Base-by-base conservation (phyloP, 352 stramenopile genomes). In the Pythium sp. region DNA sequence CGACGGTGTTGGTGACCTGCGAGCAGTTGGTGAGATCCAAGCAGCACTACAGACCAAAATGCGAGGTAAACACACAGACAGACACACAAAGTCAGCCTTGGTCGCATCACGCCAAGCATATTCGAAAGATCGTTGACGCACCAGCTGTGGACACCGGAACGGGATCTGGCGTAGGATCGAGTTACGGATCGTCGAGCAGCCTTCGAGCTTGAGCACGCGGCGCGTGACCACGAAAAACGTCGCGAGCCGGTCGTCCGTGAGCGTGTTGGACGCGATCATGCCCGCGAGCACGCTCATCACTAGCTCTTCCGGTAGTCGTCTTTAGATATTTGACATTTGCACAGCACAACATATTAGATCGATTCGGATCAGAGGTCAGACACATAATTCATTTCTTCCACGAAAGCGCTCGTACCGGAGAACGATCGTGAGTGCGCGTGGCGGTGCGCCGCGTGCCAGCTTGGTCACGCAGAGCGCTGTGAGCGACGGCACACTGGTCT, bases 1-100 rank as follows among this genome's bases (percentile, higher is more conserved):
- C 81, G 58, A 96, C 86, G 5, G 86, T 86, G 73, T 95, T 96
- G 72, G 81, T 95, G 62, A 96, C 89, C 75, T 96, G 89, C n/a
- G 78, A 71, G 65, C 86, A 96, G 67, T 93, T 92, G 20, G 87
- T 89, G 22, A 96, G 71, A 71, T 96, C 86, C 58, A 96, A 74
- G 55, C 82, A 94, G 66, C 84, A 82, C 88, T 95, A 60, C 22
- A 26, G 54, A 53, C 47, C 8, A 15, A 14, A 54, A 38, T 59
- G 0, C 24, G 32, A 32, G 15, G 20, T 4, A 46, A 47, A 12
- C 32, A 38, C 32, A 32, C 0, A 18, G n/a, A 55, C 2, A n/a
- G n/a, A 49, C 41, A 49, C 6, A 22, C 15, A 55, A 3, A 30
- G 68, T 60, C 41, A 64, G 43, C 5, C 24, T 0, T 41, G 43